phyloP scores from a whole-genome alignment of 2,329 filamentous ascomycete species.

The Diaporthe amygdali region DNA sequence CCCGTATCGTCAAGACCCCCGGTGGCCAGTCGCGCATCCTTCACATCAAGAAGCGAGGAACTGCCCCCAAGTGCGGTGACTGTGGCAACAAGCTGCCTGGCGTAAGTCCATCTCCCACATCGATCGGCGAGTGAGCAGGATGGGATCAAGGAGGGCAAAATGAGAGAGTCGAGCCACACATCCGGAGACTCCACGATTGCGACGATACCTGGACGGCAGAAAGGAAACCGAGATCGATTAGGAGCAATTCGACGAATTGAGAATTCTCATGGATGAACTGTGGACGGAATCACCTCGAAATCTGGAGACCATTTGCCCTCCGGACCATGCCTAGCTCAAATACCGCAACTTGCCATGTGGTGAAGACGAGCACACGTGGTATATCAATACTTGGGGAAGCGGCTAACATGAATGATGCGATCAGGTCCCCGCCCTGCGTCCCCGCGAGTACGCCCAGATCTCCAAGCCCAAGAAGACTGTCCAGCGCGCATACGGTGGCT shows the following conservation, averaged over 20 bases:
- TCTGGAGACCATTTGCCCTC: neutral
- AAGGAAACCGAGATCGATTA: neutral
- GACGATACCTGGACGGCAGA: neutral
- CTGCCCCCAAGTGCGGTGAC: conserved; percentile 98
- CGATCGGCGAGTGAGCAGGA: neutral
- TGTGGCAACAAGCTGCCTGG: conserved; percentile 97
- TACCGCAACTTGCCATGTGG: neutral
- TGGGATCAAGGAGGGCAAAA: conserved; percentile 10
- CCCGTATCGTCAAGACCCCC: conserved; percentile 93
- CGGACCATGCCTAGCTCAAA: neutral
- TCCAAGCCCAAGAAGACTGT: conserved; percentile 99
- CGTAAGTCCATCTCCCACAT: conserved; percentile 68
- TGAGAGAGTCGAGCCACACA: neutral
- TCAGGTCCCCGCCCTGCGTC: conserved; percentile 93
- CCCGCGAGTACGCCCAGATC: conserved; percentile 96
- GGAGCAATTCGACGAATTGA: neutral
- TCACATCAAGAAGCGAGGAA: conserved; percentile 99
- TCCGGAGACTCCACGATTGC: neutral
- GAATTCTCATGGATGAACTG: neutral
- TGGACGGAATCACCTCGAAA: neutral
- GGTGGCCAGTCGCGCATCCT: conserved; percentile 95
- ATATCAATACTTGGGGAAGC: conserved; percentile 5
- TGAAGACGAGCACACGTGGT: neutral
- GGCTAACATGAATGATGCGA: conserved; percentile 34
- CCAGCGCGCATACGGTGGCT: conserved; percentile 97